Percentiles rank a stretch among this genome's conserved stretches.
These are phyloP conservation scores for Colletotrichum viniferum DNA, from an alignment of 2,329 filamentous ascomycete genomes.

Conservation along the genomic window DNA sequence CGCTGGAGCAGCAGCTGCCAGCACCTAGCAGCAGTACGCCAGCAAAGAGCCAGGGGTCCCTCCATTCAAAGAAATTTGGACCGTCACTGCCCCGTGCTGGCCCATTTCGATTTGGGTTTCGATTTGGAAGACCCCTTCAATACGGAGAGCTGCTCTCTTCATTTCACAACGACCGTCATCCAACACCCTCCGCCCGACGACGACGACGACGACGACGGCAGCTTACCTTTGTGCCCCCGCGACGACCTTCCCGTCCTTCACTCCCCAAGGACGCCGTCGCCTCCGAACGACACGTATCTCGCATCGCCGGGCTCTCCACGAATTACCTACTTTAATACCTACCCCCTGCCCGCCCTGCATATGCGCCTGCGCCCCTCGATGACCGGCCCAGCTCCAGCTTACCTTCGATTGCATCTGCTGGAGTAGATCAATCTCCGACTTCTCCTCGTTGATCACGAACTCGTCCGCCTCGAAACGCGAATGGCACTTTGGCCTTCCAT, in stretches of 20 bases:
- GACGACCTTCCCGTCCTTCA: background rate
- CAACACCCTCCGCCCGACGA: background rate
- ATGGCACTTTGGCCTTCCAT: slow-evolving; percentile 47
- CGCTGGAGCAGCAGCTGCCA: background rate
- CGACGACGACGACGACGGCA: too few relatives aligned
- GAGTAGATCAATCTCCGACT: background rate
- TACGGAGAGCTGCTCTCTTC: slow-evolving; percentile 3
- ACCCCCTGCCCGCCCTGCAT: slow-evolving; percentile 9
- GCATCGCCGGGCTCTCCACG: background rate
- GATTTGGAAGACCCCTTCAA: background rate
- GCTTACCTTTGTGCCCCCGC: background rate
- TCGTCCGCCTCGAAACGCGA: slow-evolving; percentile 28
- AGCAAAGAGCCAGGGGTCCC: slow-evolving; percentile 8
- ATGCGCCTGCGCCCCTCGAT: slow-evolving; percentile 21
- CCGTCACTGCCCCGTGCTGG: slow-evolving; percentile 17
- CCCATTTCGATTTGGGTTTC: slow-evolving; percentile 1
- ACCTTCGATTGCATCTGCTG: background rate
- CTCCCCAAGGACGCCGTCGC: background rate
- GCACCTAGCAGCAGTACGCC: background rate
- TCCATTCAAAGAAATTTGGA: slow-evolving; percentile 21
- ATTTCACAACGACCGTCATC: slow-evolving; percentile 12
- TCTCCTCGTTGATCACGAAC: background rate
- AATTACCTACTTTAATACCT: background rate
- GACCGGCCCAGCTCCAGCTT: slow-evolving; percentile 12
- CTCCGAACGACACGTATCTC: background rate